phyloP scores from a whole-genome alignment of 2,329 filamentous ascomycete species.

The Mycosphaerella sp. region DNA sequence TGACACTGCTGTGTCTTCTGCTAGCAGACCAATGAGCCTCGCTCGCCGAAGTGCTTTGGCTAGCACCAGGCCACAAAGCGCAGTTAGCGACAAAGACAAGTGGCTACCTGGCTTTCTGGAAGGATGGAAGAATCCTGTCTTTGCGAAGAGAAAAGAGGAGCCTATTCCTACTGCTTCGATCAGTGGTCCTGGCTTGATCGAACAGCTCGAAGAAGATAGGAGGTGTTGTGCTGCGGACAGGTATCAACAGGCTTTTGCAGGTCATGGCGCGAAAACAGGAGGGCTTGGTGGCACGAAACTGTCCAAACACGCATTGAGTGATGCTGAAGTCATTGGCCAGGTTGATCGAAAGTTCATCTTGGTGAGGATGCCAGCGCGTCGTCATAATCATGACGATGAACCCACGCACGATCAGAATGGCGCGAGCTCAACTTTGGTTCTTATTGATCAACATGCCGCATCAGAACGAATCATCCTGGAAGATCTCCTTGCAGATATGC shows the following conservation, averaged over 20 bases:
- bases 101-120: conserved; percentile 59
- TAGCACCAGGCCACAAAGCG: not conserved
- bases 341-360: conserved; percentile 89
- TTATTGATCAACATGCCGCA: conserved; percentile 91
- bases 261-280: not conserved
- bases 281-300: conserved; percentile 38
- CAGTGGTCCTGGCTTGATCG: conserved; percentile 19
- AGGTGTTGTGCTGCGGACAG: conserved; percentile 13
- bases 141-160: conserved; percentile 42
- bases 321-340: conserved; percentile 66
- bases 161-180: conserved; percentile 22
- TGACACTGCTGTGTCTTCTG: conserved; percentile 23
- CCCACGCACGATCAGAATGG: conserved; percentile 8
- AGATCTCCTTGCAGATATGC: conserved; percentile 56
- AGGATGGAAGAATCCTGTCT: conserved; percentile 71
- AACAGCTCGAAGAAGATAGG: conserved; percentile 4
- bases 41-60: conserved; percentile 17
- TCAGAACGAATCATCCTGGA: conserved; percentile 85
- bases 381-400: not conserved
- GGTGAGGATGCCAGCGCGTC: conserved; percentile 45
- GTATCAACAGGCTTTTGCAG: not conserved
- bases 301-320: conserved; percentile 54
- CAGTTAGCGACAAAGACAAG: not conserved
- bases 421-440: conserved; percentile 49
- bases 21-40: conserved; percentile 33